Base-by-base conservation (phyloP, 352 stramenopile species). In the Globisporangium parvum region DNA sequence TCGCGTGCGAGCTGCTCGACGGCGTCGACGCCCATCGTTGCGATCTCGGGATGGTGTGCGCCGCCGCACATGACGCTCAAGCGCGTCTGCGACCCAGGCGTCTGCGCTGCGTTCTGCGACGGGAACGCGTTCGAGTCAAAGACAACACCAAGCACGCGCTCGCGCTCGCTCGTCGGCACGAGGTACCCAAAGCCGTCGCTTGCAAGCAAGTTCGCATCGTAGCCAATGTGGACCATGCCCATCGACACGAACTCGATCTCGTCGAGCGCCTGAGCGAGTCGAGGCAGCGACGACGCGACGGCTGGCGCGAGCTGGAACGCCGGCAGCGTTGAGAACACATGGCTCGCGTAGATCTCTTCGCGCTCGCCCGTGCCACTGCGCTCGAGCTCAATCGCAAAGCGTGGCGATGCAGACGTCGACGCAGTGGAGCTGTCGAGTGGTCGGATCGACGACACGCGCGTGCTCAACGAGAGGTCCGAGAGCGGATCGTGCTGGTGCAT, bases 81-180 rank as follows among this genome's bases (percentile, higher is more conserved):
- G 6, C 85, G 80, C 17, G 85, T 93, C 60, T 93, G 82, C 5
- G 57, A 53, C 12, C 49, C 31, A 0, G 23, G 28, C 1, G 26
- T 15, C 45, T 60, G 42, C 18, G 54, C 57, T 14, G 67, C 40
- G 53, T 93, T 91, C 65, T 96, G 87, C n/a, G 72, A 69, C 0
- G 87, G 87, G 54, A 96, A 96, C 26, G 85, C 85, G 56, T 91
- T 90, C 46, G 83, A 94, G 75, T 96, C 87, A 62, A 88, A 96
- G 20, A 96, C 83, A 48, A 90, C 80, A 8, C 85, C 87, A 12
- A 95, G 73, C 24, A 95, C 69, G 24, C 75, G 72, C 55, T 95
- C 67, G 33, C 74, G 73, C 58, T 94, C 81, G 18, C 65, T 73
- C 15, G 70, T 81, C 4, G 87, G 87, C 18, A 96, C 73, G 45